Conservation (phyloP, 805 yeast genomes). For the Candida germanica region DNA sequence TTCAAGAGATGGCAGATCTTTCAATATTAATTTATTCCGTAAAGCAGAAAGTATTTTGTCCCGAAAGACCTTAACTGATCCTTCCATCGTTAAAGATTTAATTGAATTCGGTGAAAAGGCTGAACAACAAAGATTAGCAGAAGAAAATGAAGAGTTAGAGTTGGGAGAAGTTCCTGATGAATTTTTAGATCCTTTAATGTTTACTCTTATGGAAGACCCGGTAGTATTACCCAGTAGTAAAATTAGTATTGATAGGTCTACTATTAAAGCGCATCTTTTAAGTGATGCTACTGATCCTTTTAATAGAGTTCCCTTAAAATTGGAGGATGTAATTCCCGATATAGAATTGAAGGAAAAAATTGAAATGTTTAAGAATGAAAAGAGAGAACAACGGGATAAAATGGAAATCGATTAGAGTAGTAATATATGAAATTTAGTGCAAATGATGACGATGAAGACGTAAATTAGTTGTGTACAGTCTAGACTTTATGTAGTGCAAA, state of each 20-base stretch:
- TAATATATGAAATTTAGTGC: too few relatives aligned
- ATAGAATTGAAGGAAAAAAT: conserved; percentile 55
- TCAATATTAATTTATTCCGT: conserved; percentile 58
- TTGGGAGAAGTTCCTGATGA: conserved; percentile 96
- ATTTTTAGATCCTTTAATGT: conserved; percentile 95
- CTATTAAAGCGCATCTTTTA: conserved; percentile 88
- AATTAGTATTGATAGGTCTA: conserved; percentile 81
- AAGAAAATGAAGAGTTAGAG: conserved; percentile 81
- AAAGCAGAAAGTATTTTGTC: conserved; percentile 69
- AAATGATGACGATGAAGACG: too few relatives aligned
- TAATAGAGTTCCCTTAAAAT: conserved; percentile 83
- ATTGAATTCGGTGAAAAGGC: conserved; percentile 62
- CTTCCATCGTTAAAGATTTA: conserved; percentile 50
- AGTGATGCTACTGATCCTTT: conserved; percentile 97
- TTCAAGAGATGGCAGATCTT: conserved; percentile 91
- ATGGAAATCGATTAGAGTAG: conserved; percentile 8
- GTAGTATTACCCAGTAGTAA: conserved; percentile 88
- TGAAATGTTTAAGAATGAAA: conserved; percentile 49
- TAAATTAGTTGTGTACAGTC: too few relatives aligned
- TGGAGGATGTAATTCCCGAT: conserved; percentile 86
- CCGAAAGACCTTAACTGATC: conserved; percentile 47
- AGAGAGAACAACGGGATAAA: conserved; percentile 23
- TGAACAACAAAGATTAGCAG: conserved; percentile 52
- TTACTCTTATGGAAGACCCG: conserved; percentile 91
- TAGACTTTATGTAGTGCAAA: too few relatives aligned